Conservation (phyloP, 1,284 basidiomycete species). For the Sanguinoderma infundibulare region DNA sequence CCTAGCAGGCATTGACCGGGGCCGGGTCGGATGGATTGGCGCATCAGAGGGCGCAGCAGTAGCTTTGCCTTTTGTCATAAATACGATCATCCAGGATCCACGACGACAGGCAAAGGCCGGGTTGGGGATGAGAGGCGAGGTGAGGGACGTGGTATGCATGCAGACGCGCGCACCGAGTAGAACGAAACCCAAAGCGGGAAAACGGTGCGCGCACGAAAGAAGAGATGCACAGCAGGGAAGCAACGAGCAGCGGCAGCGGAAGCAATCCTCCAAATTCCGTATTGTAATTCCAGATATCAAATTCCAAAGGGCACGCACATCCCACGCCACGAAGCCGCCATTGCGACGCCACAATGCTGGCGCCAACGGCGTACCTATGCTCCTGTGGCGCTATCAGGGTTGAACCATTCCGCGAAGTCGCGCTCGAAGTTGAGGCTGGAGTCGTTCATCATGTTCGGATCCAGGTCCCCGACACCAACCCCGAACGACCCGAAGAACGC, state of each 20-base stretch:
- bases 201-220: background rate
- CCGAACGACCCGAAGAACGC: conserved; percentile 48
- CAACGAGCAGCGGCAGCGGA: background rate
- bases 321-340: background rate
- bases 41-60: conserved; percentile 5
- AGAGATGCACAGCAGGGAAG: background rate
- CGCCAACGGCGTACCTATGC: background rate
- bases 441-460: conserved; percentile 11
- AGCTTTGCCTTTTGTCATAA: conserved; percentile 29
- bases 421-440: conserved; percentile 64
- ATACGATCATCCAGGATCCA: conserved; percentile 27
- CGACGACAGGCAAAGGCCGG: background rate
- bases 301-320: background rate
- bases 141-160: background rate
- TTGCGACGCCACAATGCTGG: background rate
- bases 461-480: conserved; percentile 13
- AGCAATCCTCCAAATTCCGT: conserved; percentile 9
- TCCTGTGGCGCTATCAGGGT: conserved; percentile 35
- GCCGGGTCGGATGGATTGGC: conserved; percentile 1
- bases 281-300: background rate
- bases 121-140: background rate
- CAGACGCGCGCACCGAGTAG: background rate
- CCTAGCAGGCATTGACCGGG: background rate
- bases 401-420: conserved; percentile 74
- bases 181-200: background rate